Evolutionary conservation across 352 stramenopile genomes (phyloP), one percentile per base, ranked within the genome.

Genomic region (Proteromonas lacertae): DNA sequence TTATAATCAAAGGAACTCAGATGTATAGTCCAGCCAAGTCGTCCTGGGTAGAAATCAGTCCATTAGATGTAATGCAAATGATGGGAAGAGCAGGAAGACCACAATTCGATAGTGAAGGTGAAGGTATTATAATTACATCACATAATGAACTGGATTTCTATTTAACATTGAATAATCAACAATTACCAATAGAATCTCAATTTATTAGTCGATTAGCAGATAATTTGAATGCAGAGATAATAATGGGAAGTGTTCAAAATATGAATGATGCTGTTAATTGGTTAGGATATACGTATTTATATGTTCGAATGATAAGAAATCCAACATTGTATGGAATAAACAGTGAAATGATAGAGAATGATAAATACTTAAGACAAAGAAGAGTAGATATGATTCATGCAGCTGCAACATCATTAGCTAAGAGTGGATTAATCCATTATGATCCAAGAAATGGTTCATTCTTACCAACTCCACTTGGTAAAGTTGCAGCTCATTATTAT

Each of bases 1-100:
- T 99, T 12, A 96, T 99, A 44, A 96, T 99, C 50, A 97, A 96
- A 57, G 88, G 88, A n/a, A 99, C 88, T 20, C 84, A 98, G 50
- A 92, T 99, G 46, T 99, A 99, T 59, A 89, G 91, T 43, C 84
- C 86, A 2, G 77, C 92, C 35, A 79, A 89, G 43, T 81, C 83
- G 13, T 60, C 77, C 16, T 98, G 84, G 86, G 82, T 77, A 17
- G 86, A 99, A 49, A 48, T 99, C 9, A 92, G 69, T 45, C 81
- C 82, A 5, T 57, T 96, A 23, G 88, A 99, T 52, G 82, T 99
- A 29, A 48, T 96, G 36, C 40, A 60, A 41, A 98, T 99, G 86
- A 64, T 98, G 43, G 88, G 86, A 42, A 68, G 88, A 49, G 86
- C 88, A 19, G 86, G 88, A 48, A 69, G 86, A 47, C 41, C 33